phyloP scores from a whole-genome alignment of 257 asterid species.

The Solanum tarijense region DNA sequence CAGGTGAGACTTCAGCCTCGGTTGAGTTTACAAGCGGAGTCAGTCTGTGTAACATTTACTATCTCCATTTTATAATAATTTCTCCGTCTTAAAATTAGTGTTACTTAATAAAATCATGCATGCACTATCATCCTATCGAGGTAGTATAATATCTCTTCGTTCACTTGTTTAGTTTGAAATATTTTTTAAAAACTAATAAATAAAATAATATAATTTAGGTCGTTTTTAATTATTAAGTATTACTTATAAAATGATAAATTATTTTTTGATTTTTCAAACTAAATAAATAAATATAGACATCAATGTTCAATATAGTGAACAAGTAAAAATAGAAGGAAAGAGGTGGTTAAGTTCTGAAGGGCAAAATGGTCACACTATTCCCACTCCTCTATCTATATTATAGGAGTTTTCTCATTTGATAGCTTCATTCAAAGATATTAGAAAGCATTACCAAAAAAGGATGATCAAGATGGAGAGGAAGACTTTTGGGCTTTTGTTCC shows the following conservation, averaged over 20 bases:
- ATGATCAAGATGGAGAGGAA: conserved; percentile 3
- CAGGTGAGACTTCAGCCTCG: background rate
- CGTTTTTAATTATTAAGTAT: too few relatives aligned
- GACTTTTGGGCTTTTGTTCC: conserved; percentile 17
- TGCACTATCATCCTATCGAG: background rate
- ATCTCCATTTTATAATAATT: background rate
- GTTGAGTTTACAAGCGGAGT: background rate
- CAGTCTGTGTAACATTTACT: background rate
- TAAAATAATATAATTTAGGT: too few relatives aligned
- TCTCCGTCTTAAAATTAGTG: background rate
- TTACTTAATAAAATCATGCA: background rate
- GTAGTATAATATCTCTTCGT: background rate
- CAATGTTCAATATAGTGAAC: background rate
- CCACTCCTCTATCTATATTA: background rate
- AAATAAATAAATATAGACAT: too few relatives aligned
- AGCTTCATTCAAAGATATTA: background rate
- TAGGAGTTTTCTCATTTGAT: background rate
- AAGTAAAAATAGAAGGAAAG: background rate
- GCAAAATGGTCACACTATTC: background rate
- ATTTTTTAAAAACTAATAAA: too few relatives aligned
- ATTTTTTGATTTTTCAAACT: too few relatives aligned
- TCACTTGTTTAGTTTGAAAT: too few relatives aligned
- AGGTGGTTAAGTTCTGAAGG: background rate
- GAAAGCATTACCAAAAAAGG: background rate
- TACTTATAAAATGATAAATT: too few relatives aligned